A percentile compares a stretch with the other conserved stretches of the same genome.
Conservation (phyloP, 2,329 filamentous ascomycete species). For the Fusarium nodosum region DNA sequence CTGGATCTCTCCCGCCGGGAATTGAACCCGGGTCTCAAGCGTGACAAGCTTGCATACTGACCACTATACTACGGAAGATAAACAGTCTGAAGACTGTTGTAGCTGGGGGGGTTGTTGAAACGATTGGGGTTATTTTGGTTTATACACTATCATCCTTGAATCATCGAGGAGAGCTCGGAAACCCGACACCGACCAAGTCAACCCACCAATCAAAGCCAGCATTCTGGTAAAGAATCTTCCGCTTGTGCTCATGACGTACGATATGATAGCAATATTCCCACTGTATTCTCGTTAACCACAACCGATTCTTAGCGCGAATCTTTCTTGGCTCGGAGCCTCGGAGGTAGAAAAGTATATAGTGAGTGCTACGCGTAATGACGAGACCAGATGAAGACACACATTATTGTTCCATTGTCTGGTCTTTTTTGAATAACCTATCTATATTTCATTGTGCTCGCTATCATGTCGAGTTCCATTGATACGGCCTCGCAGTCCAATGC, state of each 20-base stretch:
- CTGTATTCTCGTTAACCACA: background rate
- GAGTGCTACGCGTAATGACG: background rate
- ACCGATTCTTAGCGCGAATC: background rate
- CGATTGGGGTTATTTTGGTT: fast-evolving
- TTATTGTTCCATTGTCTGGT: fast-evolving
- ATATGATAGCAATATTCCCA: background rate
- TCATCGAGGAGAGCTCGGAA: background rate
- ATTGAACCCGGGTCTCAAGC: slow-evolving; percentile 41
- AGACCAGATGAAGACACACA: background rate
- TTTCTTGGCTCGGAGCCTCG: slow-evolving; percentile 22
- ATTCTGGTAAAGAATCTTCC: slow-evolving; percentile 24
- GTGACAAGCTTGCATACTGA: slow-evolving; percentile 41
- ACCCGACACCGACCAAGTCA: background rate
- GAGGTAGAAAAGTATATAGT: slow-evolving; percentile 21
- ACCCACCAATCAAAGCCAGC: background rate
- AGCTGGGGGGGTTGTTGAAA: slow-evolving; percentile 9
- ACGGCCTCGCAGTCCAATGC: background rate
- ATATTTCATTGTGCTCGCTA: fast-evolving
- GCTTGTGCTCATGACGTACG: background rate
- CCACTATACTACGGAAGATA: slow-evolving; percentile 40
- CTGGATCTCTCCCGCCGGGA: slow-evolving; percentile 39
- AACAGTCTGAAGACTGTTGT: slow-evolving; percentile 4
- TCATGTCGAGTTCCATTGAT: slow-evolving; percentile 5
- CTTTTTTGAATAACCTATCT: too few species aligned
- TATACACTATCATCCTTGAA: background rate